Percentiles rank a stretch among this genome's conserved stretches.
Conservation (phyloP, 495 filamentous ascomycete genomes). For the Aspergillus taichungensis region DNA sequence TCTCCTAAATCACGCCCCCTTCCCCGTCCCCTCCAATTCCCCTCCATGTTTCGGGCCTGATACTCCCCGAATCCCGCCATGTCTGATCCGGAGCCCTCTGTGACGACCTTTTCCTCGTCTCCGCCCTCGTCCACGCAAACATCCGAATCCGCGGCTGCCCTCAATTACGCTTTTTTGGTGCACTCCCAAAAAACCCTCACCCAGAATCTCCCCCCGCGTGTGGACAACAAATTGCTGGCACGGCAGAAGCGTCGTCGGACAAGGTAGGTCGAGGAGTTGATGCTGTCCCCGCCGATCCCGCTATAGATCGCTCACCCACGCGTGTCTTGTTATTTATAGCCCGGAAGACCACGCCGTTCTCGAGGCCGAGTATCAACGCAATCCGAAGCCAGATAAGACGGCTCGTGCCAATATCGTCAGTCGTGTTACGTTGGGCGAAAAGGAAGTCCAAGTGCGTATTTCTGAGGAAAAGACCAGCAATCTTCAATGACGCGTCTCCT, state of each 20-base stretch:
- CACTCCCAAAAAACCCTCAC: conserved; percentile 60
- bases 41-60: conserved; percentile 9
- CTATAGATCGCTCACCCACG: neutral
- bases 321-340: conserved; percentile 32
- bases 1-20: conserved; percentile 5
- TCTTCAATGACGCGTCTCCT: conserved; percentile 11
- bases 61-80: conserved; percentile 17
- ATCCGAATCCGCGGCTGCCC: conserved; percentile 27
- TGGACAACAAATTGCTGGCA: conserved; percentile 59
- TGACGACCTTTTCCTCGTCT: conserved; percentile 25
- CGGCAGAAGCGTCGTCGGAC: conserved; percentile 64
- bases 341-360: conserved; percentile 85
- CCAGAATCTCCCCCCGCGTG: conserved; percentile 50
- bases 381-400: conserved; percentile 88
- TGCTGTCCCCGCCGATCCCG: conserved; percentile 1
- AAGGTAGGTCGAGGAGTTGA: conserved; percentile 33
- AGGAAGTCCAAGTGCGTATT: conserved; percentile 87
- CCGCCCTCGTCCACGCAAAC: conserved; percentile 24
- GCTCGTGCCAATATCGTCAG: conserved; percentile 75
- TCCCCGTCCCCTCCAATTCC: neutral
- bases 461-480: conserved; percentile 14
- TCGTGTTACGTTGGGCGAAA: conserved; percentile 85
- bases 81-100: conserved; percentile 31
- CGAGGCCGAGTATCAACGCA: conserved; percentile 75
- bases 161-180: conserved; percentile 56